phyloP scores from a whole-genome alignment of 192 early-diverging fungal genomes.

The Coemansia sp. region DNA sequence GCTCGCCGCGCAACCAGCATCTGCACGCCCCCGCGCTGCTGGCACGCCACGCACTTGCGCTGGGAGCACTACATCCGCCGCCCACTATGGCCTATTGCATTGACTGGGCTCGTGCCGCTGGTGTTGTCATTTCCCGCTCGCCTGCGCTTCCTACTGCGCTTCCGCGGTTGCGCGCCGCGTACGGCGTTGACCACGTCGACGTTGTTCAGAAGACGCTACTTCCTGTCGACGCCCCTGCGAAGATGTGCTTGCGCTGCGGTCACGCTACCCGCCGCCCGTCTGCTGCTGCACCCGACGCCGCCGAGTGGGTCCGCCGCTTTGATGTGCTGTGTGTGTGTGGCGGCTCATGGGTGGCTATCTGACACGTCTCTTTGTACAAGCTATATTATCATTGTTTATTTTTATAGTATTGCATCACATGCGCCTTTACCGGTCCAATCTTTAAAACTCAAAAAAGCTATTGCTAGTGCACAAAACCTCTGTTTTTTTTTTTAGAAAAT shows the following conservation, averaged over 20 bases:
- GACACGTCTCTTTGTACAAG: neutral
- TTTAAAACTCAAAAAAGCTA: too few relatives aligned
- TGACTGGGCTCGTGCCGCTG: constrained; percentile 52
- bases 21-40: constrained; percentile 50
- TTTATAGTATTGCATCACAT: neutral
- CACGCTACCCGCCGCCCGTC: constrained; percentile 28
- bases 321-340: constrained; percentile 44
- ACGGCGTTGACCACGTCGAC: constrained; percentile 29
- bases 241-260: constrained; percentile 44
- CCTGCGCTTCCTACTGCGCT: neutral
- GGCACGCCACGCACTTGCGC: constrained; percentile 45
- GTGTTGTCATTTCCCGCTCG: constrained; percentile 37
- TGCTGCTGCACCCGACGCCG: neutral
- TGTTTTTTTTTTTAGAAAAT: too few relatives aligned
- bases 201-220: constrained; percentile 50
- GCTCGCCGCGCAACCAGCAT: constrained; percentile 41
- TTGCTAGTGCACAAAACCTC: too few relatives aligned
- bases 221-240: constrained; percentile 19
- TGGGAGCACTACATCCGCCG: constrained; percentile 22
- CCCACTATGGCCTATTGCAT: constrained; percentile 47
- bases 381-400: neutral
- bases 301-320: constrained; percentile 40
- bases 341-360: constrained; percentile 44
- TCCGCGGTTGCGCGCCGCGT: neutral
- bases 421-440: too few relatives aligned